These are phyloP conservation scores for Citeromyces matritensis DNA, from an alignment of 805 yeast genomes.

Conservation along the genomic window DNA sequence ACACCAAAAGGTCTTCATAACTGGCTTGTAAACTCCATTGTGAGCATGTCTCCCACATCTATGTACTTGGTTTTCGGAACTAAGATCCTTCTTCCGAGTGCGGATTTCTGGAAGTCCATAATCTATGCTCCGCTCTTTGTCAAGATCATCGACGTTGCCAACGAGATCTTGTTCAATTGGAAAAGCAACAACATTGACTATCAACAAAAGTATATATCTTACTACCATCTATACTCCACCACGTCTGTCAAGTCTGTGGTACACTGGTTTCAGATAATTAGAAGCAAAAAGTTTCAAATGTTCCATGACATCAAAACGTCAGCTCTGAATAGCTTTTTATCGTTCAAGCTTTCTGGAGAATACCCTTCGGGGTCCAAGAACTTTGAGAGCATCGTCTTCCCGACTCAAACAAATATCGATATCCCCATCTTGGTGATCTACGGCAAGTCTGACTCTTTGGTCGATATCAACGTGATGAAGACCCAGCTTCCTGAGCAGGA, in stretches of 20 bases:
- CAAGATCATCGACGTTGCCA: slow-evolving; percentile 55
- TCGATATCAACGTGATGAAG: slow-evolving; percentile 68
- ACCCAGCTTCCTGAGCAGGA: slow-evolving; percentile 36
- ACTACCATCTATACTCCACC: slow-evolving; percentile 79
- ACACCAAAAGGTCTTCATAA: slow-evolving; percentile 77
- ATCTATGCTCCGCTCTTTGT: slow-evolving; percentile 68
- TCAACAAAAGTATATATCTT: slow-evolving; percentile 65
- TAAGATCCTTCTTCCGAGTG: slow-evolving; percentile 49
- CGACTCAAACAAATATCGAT: slow-evolving; percentile 31
- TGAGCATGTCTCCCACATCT: slow-evolving; percentile 64
- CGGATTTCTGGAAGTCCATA: slow-evolving; percentile 56
- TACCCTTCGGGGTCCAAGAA: slow-evolving; percentile 27
- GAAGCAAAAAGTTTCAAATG: slow-evolving; percentile 72
- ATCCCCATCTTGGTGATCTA: slow-evolving; percentile 68
- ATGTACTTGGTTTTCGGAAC: slow-evolving; percentile 65
- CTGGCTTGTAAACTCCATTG: slow-evolving; percentile 54
- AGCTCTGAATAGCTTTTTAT: slow-evolving; percentile 14
- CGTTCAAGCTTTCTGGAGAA: slow-evolving; percentile 6
- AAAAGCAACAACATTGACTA: slow-evolving; percentile 50
- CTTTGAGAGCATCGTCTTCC: slow-evolving; percentile 31
- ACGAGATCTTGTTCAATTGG: slow-evolving; percentile 70
- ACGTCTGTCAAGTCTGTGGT: slow-evolving; percentile 86
- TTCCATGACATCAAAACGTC: slow-evolving; percentile 44
- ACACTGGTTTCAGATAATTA: slow-evolving; percentile 92
- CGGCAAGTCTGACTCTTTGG: slow-evolving; percentile 74